phyloP scores from a whole-genome alignment of 1,284 basidiomycete genomes.

The Coniferiporia sulphurascens region DNA sequence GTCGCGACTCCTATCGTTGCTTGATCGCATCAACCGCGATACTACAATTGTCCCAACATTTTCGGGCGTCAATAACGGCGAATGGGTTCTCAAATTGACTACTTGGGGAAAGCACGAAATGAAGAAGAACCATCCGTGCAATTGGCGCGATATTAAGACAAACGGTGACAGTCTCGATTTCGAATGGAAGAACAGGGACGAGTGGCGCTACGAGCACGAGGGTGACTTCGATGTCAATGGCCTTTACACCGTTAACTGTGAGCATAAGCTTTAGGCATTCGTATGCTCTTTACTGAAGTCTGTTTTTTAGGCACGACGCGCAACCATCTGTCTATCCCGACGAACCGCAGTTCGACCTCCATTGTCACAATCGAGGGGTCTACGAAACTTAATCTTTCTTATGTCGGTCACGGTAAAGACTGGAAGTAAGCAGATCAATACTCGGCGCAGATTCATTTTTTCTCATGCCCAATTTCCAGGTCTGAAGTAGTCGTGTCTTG shows the following conservation, averaged over 20 bases:
- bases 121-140: slow-evolving; percentile 23
- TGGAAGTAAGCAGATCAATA: slow-evolving; percentile 10
- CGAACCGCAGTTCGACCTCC: slow-evolving; percentile 23
- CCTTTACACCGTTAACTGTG: slow-evolving; percentile 11
- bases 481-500: slow-evolving; percentile 7
- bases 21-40: slow-evolving; percentile 27
- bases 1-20: slow-evolving; percentile 25
- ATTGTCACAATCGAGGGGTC: slow-evolving; percentile 29
- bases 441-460: not conserved
- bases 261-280: not conserved
- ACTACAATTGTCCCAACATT: slow-evolving; percentile 31
- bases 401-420: slow-evolving; percentile 6
- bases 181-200: slow-evolving; percentile 19
- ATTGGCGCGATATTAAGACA: slow-evolving; percentile 21
- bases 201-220: slow-evolving; percentile 19
- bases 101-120: slow-evolving; percentile 27
- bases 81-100: slow-evolving; percentile 26
- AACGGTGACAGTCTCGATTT: slow-evolving; percentile 19
- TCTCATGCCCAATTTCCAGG: not conserved
- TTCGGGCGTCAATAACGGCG: slow-evolving; percentile 25
- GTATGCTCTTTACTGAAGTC: not conserved
- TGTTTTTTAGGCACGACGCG: slow-evolving; percentile 26
- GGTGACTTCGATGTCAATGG: slow-evolving; percentile 13
- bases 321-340: slow-evolving; percentile 29
- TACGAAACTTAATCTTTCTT: slow-evolving; percentile 24